Conservation (phyloP, 768 basidiomycete species). For the Amanita phalloides region DNA sequence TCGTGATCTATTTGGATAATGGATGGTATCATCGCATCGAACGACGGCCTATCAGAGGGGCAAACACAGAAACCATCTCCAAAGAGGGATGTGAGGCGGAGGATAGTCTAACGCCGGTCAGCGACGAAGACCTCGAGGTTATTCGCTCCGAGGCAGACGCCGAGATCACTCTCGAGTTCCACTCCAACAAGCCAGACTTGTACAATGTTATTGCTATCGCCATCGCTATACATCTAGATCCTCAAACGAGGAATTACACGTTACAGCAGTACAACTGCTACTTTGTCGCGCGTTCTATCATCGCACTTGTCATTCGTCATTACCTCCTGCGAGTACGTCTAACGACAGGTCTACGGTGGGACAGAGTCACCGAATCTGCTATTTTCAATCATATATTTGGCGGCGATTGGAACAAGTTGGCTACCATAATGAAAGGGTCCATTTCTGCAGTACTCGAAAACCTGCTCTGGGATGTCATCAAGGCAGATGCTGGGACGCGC, state of each 20-base stretch:
- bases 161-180: not conserved
- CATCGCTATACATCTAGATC: not conserved
- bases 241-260: not conserved
- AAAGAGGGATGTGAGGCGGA: not conserved
- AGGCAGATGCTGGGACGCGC: not conserved
- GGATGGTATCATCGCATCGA: not conserved
- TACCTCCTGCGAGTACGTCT: not conserved
- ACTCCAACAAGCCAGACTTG: not conserved
- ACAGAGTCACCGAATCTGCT: not conserved
- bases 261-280: constrained; percentile 3
- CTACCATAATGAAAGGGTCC: not conserved
- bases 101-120: not conserved
- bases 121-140: not conserved
- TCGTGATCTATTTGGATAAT: too few relatives aligned
- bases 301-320: not conserved
- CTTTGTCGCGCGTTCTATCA: constrained; percentile 1
- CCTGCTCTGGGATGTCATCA: not conserved
- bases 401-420: not conserved
- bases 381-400: not conserved
- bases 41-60: not conserved
- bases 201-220: not conserved
- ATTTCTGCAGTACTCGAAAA: not conserved
- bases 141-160: not conserved
- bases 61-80: not conserved
- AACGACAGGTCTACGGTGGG: not conserved